Percentiles rank a stretch among this genome's conserved stretches.
phyloP scores from a whole-genome alignment of 768 basidiomycete genomes.

The Lyophyllum decastes region DNA sequence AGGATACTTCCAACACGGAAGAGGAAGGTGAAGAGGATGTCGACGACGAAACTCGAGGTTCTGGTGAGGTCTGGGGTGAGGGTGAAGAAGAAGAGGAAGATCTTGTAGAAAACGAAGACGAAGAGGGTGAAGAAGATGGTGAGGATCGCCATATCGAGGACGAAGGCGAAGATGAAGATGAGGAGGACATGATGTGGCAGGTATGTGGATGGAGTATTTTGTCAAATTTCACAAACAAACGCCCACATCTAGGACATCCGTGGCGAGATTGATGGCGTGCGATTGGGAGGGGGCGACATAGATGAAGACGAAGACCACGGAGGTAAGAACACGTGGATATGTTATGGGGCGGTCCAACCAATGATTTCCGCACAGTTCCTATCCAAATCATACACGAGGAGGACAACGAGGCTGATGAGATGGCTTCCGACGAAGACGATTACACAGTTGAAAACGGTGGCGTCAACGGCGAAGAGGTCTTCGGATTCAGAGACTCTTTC shows the following conservation, averaged over 20 bases:
- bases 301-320: slow-evolving; percentile 66
- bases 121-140: slow-evolving; percentile 49
- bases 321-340: slow-evolving; percentile 27
- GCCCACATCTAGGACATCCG: slow-evolving; percentile 50
- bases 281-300: slow-evolving; percentile 47
- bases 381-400: slow-evolving; percentile 66
- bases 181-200: slow-evolving; percentile 60
- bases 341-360: not conserved
- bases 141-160: slow-evolving; percentile 44
- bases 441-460: slow-evolving; percentile 40
- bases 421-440: slow-evolving; percentile 69
- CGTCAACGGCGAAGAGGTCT: slow-evolving; percentile 48
- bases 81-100: slow-evolving; percentile 75
- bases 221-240: not conserved
- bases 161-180: slow-evolving; percentile 50
- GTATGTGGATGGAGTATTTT: slow-evolving; percentile 29
- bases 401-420: slow-evolving; percentile 61
- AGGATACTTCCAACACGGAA: slow-evolving; percentile 76
- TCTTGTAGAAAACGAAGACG: slow-evolving; percentile 49
- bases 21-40: slow-evolving; percentile 70
- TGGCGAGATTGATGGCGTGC: slow-evolving; percentile 43
- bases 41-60: slow-evolving; percentile 57
- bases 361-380: slow-evolving; percentile 29
- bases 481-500: slow-evolving; percentile 57
- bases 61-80: slow-evolving; percentile 65